These are phyloP conservation scores for Bryopsis sp. DNA, from an alignment of 139 green algal species.

Conservation along the genomic window DNA sequence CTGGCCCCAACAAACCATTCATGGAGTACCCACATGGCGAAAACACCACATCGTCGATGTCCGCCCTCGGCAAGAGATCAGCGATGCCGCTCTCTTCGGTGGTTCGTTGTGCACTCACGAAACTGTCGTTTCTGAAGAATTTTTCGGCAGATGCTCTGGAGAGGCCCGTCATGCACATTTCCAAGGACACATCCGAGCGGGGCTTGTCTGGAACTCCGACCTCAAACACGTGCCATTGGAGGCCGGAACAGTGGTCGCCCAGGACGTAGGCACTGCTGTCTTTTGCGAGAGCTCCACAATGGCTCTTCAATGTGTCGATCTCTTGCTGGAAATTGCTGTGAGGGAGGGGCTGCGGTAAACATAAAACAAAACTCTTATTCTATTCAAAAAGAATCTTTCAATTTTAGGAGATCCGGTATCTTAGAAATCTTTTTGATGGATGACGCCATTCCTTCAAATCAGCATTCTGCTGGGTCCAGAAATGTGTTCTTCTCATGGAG, in stretches of 20 bases:
- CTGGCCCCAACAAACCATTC: constrained; percentile 73
- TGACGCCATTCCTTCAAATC: too few species aligned
- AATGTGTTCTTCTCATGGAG: too few species aligned
- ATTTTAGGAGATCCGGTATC: too few species aligned
- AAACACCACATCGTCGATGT: constrained; percentile 97
- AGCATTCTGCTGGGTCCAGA: too few species aligned
- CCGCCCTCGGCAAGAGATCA: constrained; percentile 54
- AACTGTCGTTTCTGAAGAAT: constrained; percentile 66
- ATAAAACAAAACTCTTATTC: constrained; percentile 17
- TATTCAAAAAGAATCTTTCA: not conserved
- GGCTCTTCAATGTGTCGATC: constrained; percentile 52
- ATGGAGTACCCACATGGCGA: constrained; percentile 98
- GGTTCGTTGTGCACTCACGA: constrained; percentile 46
- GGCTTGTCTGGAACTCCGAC: constrained; percentile 31
- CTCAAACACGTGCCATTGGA: constrained; percentile 93
- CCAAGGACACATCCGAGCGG: constrained; percentile 41
- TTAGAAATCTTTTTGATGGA: too few species aligned
- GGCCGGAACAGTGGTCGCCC: constrained; percentile 57
- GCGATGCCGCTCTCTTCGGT: constrained; percentile 60
- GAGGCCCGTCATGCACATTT: constrained; percentile 96
- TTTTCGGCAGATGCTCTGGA: constrained; percentile 37
- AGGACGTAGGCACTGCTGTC: constrained; percentile 69
- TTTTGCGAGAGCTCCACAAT: constrained; percentile 61
- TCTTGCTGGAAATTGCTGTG: constrained; percentile 72
- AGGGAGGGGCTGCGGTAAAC: constrained; percentile 28